Evolutionary conservation across 768 basidiomycete species (phyloP).

Genomic region (Amanita pallidorosea): DNA sequence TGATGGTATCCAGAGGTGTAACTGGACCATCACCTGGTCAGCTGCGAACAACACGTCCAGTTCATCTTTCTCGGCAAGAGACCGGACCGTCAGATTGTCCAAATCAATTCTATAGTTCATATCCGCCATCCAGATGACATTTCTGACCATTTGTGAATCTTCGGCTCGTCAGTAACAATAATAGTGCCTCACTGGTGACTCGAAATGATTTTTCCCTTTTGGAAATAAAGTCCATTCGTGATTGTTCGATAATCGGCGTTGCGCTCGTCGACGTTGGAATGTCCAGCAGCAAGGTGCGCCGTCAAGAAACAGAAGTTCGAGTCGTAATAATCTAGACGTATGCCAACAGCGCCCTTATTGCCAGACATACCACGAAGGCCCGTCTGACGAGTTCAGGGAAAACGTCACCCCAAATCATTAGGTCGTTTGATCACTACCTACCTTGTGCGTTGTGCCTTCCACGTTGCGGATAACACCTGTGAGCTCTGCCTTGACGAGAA

Average conservation of each 20-base stretch:
- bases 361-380: slow-evolving; percentile 90
- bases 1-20: neutral
- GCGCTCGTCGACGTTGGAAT: slow-evolving; percentile 79
- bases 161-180: neutral
- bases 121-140: slow-evolving; percentile 90
- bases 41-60: slow-evolving; percentile 66
- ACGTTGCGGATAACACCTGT: slow-evolving; percentile 81
- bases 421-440: slow-evolving; percentile 15
- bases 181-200: slow-evolving; percentile 70
- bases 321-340: slow-evolving; percentile 85
- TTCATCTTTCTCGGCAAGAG: slow-evolving; percentile 51
- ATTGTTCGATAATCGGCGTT: slow-evolving; percentile 92
- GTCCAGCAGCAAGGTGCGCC: slow-evolving; percentile 95
- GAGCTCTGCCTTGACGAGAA: slow-evolving; percentile 72
- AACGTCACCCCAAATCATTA: neutral
- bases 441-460: slow-evolving; percentile 88
- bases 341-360: slow-evolving; percentile 93
- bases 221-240: slow-evolving; percentile 71
- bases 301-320: slow-evolving; percentile 93
- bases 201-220: slow-evolving; percentile 78
- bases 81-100: slow-evolving; percentile 70
- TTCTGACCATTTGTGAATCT: slow-evolving; percentile 33
- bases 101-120: slow-evolving; percentile 92
- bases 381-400: slow-evolving; percentile 36
- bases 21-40: slow-evolving; percentile 63